Evolutionary conservation across 768 basidiomycete genomes (phyloP).

Genomic region (button mushroom (Agaricus bisporus)): DNA sequence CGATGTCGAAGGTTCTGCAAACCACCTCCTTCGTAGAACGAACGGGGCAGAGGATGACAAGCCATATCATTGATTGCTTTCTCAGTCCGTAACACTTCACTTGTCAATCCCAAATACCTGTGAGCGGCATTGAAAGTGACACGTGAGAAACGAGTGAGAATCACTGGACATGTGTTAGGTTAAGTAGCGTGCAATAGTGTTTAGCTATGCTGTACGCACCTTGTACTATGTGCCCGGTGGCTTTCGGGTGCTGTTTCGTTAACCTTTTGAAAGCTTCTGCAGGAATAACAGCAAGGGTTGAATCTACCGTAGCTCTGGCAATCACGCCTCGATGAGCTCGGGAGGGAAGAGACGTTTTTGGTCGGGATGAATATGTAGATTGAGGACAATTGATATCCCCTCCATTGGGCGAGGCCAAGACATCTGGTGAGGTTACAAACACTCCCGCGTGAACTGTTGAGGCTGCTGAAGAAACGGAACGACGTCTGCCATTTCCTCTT

Average conservation of each 20-base stretch:
- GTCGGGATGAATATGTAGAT: slow-evolving; percentile 17
- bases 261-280: slow-evolving; percentile 93
- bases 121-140: slow-evolving; percentile 98
- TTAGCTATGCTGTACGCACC: slow-evolving; percentile 33
- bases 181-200: slow-evolving; percentile 8
- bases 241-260: slow-evolving; percentile 95
- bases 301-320: slow-evolving; percentile 91
- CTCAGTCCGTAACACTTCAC: slow-evolving; percentile 93
- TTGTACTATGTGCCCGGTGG: slow-evolving; percentile 94
- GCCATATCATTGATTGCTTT: slow-evolving; percentile 97
- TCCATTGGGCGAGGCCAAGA: slow-evolving; percentile 5
- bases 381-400: slow-evolving; percentile 12
- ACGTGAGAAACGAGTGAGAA: slow-evolving; percentile 91
- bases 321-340: slow-evolving; percentile 66
- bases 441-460: slow-evolving; percentile 59
- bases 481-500: slow-evolving; percentile 34
- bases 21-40: slow-evolving; percentile 91
- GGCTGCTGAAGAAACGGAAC: slow-evolving; percentile 59
- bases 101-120: slow-evolving; percentile 90
- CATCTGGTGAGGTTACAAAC: slow-evolving; percentile 17
- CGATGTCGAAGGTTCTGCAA: slow-evolving; percentile 84
- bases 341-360: slow-evolving; percentile 18
- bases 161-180: slow-evolving; percentile 44
- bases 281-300: slow-evolving; percentile 96
- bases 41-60: slow-evolving; percentile 85